Evolutionary conservation across 495 filamentous ascomycete species (phyloP).

Genomic region (Trichoderma erinaceum): DNA sequence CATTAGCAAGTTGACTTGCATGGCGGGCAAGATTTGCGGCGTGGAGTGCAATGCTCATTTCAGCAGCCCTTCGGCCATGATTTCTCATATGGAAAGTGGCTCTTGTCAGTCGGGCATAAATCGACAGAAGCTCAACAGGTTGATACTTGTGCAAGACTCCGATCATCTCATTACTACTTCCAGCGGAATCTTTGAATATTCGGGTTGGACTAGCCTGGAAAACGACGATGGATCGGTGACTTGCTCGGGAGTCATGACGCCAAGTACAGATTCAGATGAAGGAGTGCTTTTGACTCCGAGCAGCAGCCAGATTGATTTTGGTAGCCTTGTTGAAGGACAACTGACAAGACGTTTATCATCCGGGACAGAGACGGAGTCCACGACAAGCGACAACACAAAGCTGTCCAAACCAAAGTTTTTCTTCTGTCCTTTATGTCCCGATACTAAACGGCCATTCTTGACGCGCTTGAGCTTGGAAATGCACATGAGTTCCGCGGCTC

Average conservation of each 20-base stretch:
- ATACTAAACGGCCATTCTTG: not conserved
- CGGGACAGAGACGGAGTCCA: not conserved
- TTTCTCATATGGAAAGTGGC: conserved; percentile 1
- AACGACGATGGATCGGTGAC: not conserved
- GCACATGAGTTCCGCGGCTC: not conserved
- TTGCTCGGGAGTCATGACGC: not conserved
- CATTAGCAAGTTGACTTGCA: not conserved
- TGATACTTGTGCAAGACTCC: not conserved
- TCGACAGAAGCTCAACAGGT: not conserved
- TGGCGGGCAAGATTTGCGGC: conserved; percentile 1
- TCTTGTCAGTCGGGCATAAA: not conserved
- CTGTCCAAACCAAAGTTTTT: not conserved
- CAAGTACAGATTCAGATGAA: not conserved
- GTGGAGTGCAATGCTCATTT: not conserved
- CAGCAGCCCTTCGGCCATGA: not conserved
- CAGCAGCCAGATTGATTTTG: not conserved
- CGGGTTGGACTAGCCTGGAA: not conserved
- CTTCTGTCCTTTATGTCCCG: not conserved
- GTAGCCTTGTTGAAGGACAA: not conserved
- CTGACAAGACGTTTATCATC: not conserved
- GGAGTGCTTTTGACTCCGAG: not conserved
- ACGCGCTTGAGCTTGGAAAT: not conserved
- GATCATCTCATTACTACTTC: not conserved
- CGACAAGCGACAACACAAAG: not conserved
- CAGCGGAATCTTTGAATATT: not conserved